Base-by-base conservation (phyloP, 495 filamentous ascomycete genomes). In the Trichodelitschia bisporula region DNA sequence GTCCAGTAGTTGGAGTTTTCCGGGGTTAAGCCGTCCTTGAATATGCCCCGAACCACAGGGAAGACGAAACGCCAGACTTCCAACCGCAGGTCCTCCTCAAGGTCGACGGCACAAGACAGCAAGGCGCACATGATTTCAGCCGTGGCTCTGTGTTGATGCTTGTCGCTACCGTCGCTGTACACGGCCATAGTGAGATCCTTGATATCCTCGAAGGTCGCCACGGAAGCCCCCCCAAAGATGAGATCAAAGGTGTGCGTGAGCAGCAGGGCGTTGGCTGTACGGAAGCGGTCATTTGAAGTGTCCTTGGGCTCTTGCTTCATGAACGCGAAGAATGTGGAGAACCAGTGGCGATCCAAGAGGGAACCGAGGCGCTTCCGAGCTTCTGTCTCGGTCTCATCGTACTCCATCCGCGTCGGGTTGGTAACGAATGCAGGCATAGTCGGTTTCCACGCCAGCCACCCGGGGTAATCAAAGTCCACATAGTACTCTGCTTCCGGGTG, bases 241-340 rank as follows among this genome's bases (percentile, higher is more conserved):
- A 95, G 59, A 38, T 90, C 78, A 41, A 99, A 90, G 4, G 75
- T 65, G 44, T 84, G 77, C 36, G 77, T 70, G 2, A 99, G 65
- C 40, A 92, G 60, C 49, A 84, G 68, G 2, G 77, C 72, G 43
- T 70, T 82, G 4, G 77, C 62, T 53, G 89, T 77, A 37, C 83
- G 63, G 54, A 95, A 95, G 26, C 86, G 69, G 45, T 99, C 86
- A 0, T 76, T 61, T 2, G 56, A 53, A 6, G 69, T 53, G 49
- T 99, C 86, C 15, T 84, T 67, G 11, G 86, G 86, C 50, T 99
- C 86, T 49, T 99, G 86, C 53, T 93, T 99, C 52, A 95, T 59
- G 46, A 79, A 92, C 21, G 62, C 72, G 42, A 95, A 99, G 51
- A 73, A 86, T 28, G 69, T 71, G 32, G 66, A 62, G 39, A 91